phyloP scores from a whole-genome alignment of 805 yeast genomes.

The Lachancea nothofagi region DNA sequence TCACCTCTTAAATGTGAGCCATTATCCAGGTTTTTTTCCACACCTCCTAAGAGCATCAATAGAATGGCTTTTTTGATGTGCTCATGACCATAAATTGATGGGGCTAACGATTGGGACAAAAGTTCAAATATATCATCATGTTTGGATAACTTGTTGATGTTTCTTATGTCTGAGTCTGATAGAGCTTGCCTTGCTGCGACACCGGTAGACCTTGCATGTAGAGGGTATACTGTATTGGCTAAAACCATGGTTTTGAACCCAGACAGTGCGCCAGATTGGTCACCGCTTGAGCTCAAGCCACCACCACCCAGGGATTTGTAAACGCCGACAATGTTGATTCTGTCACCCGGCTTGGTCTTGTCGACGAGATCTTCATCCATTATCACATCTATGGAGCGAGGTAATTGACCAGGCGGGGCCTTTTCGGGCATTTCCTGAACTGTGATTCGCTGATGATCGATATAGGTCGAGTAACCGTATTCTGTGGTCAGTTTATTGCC shows the following conservation, averaged over 20 bases:
- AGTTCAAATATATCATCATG: conserved; percentile 68
- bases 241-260: conserved; percentile 78
- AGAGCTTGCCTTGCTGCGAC: conserved; percentile 65
- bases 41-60: conserved; percentile 88
- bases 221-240: conserved; percentile 83
- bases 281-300: conserved; percentile 23
- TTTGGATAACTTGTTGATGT: conserved; percentile 73
- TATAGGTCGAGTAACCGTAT: conserved; percentile 85
- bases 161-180: conserved; percentile 78
- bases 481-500: conserved; percentile 87
- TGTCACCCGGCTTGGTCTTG: conserved; percentile 88
- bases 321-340: conserved; percentile 90
- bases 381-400: conserved; percentile 87
- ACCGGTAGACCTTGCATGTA: conserved; percentile 83
- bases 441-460: conserved; percentile 90
- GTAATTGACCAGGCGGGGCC: conserved; percentile 97
- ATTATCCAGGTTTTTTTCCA: conserved; percentile 85
- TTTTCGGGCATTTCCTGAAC: conserved; percentile 97
- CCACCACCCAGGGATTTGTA: conserved; percentile 84
- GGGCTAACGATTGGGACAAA: conserved; percentile 84
- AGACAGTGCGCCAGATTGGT: conserved; percentile 39
- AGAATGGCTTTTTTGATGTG: conserved; percentile 86
- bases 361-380: conserved; percentile 94
- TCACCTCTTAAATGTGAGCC: conserved; percentile 98
- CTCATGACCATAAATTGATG: conserved; percentile 91